These are phyloP conservation scores for Oxyria digyna DNA, from an alignment of 148 eudicot genomes.

Conservation along the genomic window DNA sequence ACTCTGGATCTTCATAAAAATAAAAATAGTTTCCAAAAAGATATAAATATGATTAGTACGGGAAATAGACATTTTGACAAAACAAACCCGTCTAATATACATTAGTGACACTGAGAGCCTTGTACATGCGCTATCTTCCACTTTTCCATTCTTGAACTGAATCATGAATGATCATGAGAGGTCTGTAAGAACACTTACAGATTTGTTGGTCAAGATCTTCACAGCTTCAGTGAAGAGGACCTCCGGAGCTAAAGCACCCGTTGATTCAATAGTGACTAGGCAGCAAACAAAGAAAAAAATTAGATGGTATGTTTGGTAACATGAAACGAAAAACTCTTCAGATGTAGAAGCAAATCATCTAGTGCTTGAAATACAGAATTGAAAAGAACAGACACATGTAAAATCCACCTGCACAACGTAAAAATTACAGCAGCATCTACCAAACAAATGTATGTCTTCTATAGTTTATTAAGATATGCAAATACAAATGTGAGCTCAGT, in stretches of 20 bases:
- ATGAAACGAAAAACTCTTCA: background rate
- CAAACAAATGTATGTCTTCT: background rate
- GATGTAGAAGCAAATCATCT: background rate
- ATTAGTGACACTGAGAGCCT: background rate
- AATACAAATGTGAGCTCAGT: background rate
- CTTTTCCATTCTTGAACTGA: conserved; percentile 9
- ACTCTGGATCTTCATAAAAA: background rate
- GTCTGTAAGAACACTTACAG: conserved; percentile 61
- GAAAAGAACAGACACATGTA: background rate
- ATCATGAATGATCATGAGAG: conserved; percentile 36
- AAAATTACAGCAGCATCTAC: background rate
- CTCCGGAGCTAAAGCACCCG: conserved; percentile 90
- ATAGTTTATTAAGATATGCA: background rate
- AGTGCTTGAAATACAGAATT: background rate
- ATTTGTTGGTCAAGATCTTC: conserved; percentile 84
- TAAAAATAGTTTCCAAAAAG: background rate
- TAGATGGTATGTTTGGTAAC: background rate
- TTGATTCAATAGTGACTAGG: conserved; percentile 76
- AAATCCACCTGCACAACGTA: background rate
- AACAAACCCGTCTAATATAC: conserved; percentile 6
- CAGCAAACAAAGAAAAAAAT: background rate
- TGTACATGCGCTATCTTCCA: background rate
- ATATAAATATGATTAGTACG: background rate
- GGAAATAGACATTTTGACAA: conserved; percentile 2
- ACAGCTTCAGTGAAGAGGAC: conserved; percentile 86